Evolutionary conservation across 192 early-diverging fungal genomes (phyloP), one percentile per base, ranked within the genome.

Genomic region (Cetraspora pellucida): DNA sequence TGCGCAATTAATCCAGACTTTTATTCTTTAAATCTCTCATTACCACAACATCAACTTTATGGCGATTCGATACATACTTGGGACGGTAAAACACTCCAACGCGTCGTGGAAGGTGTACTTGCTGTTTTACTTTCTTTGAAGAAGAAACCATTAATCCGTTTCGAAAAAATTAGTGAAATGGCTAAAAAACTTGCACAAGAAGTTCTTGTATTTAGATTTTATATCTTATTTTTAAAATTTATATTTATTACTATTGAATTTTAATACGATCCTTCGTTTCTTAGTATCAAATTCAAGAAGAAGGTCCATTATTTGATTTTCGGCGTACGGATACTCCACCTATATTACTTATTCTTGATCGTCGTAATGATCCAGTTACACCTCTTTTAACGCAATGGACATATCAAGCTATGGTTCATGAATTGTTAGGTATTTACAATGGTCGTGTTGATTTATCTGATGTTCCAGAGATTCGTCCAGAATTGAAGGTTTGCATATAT

Each of bases 341-440:
- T 7, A 89, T 97, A 63, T 85, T 99, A 4, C 79, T 98, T 28
- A 88, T 99, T 57, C 77, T 99, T 60, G 97, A 99, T 82, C 92
- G 97, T 43, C 88, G 95, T 37, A 96, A 96, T 79, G 97, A 99
- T 75, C 96, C 97, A 2, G 92, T 98, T 3, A 98, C 96, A 0
- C 97, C 97, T 13, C 82, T 99, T 17, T 86, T 99, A 14, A 90
- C 90, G 13, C 97, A 97, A 79, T 99, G 97, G 97, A 99, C 96
- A 6, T 99, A 99, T 78, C 97, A 99, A 77, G 97, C 97, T 4
- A 95, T 99, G 93, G 93, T 98, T 10, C 94, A 99, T 81, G 97
- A 98, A 74, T 83, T 97, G 67, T 87, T 98, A 63, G 97, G 97
- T 0, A 96, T 99, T 57, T 85, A 83, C 60, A 97, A 98, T 78